Evolutionary conservation across 805 yeast genomes (phyloP).

Genomic region (Ogataea philodendri): DNA sequence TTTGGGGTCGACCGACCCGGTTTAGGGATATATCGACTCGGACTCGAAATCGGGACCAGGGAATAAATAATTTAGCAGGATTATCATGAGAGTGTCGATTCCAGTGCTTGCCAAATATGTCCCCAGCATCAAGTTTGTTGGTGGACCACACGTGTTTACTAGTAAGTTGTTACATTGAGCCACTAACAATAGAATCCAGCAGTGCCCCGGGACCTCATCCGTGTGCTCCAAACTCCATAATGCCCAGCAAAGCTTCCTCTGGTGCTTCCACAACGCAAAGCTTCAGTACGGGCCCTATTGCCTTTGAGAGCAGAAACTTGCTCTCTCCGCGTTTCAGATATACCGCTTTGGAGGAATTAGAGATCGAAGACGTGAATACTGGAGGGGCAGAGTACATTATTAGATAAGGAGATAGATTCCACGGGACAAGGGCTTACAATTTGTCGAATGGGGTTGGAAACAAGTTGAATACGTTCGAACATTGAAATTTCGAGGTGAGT

Average conservation of each 20-base stretch:
- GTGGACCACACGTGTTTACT: slow-evolving; percentile 64
- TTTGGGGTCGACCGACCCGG: slow-evolving; percentile 18
- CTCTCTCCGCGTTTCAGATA: slow-evolving; percentile 77
- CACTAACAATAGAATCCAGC: slow-evolving; percentile 19
- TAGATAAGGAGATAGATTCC: slow-evolving; percentile 6
- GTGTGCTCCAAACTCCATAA: slow-evolving; percentile 37
- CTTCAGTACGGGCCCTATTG: slow-evolving; percentile 7
- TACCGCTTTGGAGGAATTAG: slow-evolving; percentile 57
- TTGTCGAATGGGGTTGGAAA: no score
- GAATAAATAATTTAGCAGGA: slow-evolving; percentile 2
- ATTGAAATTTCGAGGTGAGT: no score
- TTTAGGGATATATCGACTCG: slow-evolving; percentile 10
- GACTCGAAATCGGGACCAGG: slow-evolving; percentile 13
- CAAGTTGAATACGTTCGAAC: no score
- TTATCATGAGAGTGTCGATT: slow-evolving; percentile 33
- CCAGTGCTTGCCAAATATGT: slow-evolving; percentile 40
- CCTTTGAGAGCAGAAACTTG: slow-evolving; percentile 53
- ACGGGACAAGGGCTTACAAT: no score
- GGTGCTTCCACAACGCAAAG: slow-evolving; percentile 6
- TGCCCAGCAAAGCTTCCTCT: slow-evolving; percentile 24
- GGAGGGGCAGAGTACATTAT: slow-evolving; percentile 78
- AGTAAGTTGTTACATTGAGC: slow-evolving; percentile 37
- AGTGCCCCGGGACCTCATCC: slow-evolving; percentile 33
- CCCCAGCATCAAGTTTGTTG: slow-evolving; percentile 84
- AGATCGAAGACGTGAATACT: slow-evolving; percentile 69